Percentiles rank a stretch among this genome's conserved stretches.
Evolutionary conservation across 169 alveolate species (phyloP).

Genomic region (Plasmodium inui): DNA sequence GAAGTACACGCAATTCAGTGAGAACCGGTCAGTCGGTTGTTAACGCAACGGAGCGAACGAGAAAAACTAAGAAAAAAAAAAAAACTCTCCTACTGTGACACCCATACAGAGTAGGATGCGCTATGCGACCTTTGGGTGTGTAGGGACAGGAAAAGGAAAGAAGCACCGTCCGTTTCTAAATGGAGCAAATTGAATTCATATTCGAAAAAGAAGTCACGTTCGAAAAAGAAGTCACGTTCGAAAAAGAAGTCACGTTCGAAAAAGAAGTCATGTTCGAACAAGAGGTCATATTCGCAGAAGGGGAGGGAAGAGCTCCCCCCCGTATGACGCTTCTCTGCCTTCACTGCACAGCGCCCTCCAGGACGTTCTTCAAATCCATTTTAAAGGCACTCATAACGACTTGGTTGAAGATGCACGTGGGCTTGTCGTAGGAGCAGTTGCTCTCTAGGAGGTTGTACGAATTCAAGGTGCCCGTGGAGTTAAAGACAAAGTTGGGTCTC

Average conservation of each 20-base stretch:
- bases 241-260: no score
- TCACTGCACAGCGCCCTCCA: background rate
- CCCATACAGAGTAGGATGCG: no score
- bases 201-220: no score
- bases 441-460: constrained; percentile 75
- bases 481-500: constrained; percentile 84
- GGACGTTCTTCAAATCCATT: constrained; percentile 29
- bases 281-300: no score
- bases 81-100: no score
- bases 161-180: background rate
- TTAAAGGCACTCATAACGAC: constrained; percentile 71
- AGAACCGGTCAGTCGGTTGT: background rate
- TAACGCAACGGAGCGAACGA: background rate
- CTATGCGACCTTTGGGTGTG: background rate
- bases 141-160: background rate
- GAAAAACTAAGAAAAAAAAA: background rate
- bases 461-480: constrained; percentile 83
- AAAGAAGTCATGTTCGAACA: no score
- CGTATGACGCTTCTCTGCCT: background rate
- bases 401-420: constrained; percentile 58
- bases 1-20: background rate
- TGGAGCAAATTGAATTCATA: background rate
- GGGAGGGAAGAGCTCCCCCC: background rate
- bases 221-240: no score
- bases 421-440: constrained; percentile 74